Base-by-base conservation (phyloP, 2,329 filamentous ascomycete species). In the Chrysoporthe austroafricana region DNA sequence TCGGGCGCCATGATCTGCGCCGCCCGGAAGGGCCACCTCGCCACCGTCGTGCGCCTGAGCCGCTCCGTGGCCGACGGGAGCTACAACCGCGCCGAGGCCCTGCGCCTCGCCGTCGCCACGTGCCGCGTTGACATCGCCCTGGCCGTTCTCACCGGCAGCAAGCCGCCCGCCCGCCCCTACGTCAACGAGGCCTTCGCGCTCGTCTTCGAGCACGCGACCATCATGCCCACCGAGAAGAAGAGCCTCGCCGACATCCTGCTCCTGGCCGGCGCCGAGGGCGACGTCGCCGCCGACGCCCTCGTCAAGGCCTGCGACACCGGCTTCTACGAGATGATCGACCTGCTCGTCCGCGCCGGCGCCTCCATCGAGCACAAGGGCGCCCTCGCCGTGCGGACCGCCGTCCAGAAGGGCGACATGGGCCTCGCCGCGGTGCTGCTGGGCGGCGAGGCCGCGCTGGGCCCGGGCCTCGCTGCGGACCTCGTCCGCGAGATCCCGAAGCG, bases 251-350 rank as follows among this genome's bases (percentile, higher is more conserved):
- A 90, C 72, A 76, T 87, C 2, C 73, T 90, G 1, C 78, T 90
- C 1, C 88, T 86, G 64, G 86, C 85, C 1, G 87, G 87, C 0
- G 86, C 86, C 1, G 77, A 80, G 14, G 87, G 87, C 1, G 82
- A 85, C 16, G 76, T 79, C 0, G 76, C 86, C 0, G 80, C 84
- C 0, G 76, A 78, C 42, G 84, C 83, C 0, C 77, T 89, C 0
- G 76, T 84, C 7, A 77, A 82, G 43, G 83, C 86, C 0, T 83
- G 82, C 63, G 77, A 80, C 7, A 79, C 79, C 1, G 82, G 84
- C 56, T 87, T 84, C 68, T 79, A 84, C 66, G 84, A 86, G 52
- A 85, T 88, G 82, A 82, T 86, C 2, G 77, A 77, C 48, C 76
- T 88, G n/a, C 76, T 89, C 7, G 78, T 86, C 32, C 75, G 76